phyloP scores from a whole-genome alignment of 176 grass and related monocot species.

The Zoysia pacifica region DNA sequence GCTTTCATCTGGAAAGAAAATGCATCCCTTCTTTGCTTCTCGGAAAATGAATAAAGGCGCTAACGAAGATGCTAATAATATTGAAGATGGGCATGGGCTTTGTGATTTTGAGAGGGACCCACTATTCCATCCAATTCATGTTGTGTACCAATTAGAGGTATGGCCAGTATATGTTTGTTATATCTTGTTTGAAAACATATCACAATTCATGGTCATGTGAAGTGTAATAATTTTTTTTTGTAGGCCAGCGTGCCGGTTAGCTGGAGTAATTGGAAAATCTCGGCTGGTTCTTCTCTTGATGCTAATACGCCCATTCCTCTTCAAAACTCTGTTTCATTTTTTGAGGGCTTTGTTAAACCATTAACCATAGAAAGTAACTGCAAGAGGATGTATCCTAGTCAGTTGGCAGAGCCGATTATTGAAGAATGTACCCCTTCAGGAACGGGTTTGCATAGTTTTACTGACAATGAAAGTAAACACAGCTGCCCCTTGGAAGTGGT shows the following conservation, averaged over 20 bases:
- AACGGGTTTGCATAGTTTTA: constrained; percentile 36
- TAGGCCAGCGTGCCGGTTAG: constrained; percentile 53
- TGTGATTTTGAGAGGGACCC: constrained; percentile 41
- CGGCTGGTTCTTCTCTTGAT: constrained; percentile 49
- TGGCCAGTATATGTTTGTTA: constrained; percentile 24
- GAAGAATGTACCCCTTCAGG: constrained; percentile 31
- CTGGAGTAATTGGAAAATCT: constrained; percentile 77
- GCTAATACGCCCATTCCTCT: constrained; percentile 27
- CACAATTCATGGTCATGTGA: constrained; percentile 29
- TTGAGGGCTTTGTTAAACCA: constrained; percentile 53
- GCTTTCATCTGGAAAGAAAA: constrained; percentile 81
- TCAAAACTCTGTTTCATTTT: constrained; percentile 55
- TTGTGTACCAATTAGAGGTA: constrained; percentile 67
- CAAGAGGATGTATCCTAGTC: constrained; percentile 34
- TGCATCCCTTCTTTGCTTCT: constrained; percentile 82
- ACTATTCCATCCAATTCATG: constrained; percentile 73
- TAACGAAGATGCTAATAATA: constrained; percentile 46
- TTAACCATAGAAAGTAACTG: constrained; percentile 51
- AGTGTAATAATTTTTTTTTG: constrained; percentile 5
- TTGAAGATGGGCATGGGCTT: constrained; percentile 32
- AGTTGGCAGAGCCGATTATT: constrained; percentile 37
- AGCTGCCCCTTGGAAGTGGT: constrained; percentile 40
- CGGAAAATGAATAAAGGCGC: constrained; percentile 52
- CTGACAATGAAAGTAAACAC: constrained; percentile 30
- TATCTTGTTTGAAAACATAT: constrained; percentile 35